Evolutionary conservation across 768 basidiomycete species (phyloP).

Genomic region (Serpula lacrymans): DNA sequence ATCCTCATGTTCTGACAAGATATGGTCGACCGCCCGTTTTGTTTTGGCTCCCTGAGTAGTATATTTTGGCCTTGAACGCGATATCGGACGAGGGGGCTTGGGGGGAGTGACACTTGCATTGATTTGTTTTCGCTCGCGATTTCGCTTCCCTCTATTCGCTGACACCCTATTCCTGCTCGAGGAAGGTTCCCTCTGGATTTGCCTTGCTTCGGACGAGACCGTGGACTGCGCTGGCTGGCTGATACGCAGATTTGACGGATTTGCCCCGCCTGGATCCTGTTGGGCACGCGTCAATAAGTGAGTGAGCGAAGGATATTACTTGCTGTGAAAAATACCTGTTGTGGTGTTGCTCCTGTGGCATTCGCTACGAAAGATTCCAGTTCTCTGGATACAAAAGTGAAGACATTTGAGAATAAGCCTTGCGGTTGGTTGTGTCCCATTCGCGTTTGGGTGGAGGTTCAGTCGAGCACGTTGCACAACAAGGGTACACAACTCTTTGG

Average conservation of each 20-base stretch:
- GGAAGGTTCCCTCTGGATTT: not conserved
- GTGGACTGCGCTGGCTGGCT: not conserved
- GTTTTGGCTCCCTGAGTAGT: constrained; percentile 1
- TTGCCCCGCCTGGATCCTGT: constrained; percentile 1
- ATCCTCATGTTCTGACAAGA: constrained; percentile 12
- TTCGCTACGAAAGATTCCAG: constrained; percentile 66
- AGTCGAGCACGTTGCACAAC: not conserved
- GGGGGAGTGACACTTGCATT: not conserved
- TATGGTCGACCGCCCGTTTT: constrained; percentile 2
- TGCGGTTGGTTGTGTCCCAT: constrained; percentile 9
- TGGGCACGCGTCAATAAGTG: too few relatives aligned
- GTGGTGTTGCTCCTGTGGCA: constrained; percentile 48
- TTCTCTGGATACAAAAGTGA: constrained; percentile 69
- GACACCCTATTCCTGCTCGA: constrained; percentile 1
- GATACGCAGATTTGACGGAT: not conserved
- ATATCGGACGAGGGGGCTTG: constrained; percentile 10
- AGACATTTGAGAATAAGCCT: constrained; percentile 59
- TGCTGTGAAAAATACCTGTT: too few relatives aligned
- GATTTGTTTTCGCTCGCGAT: constrained; percentile 8
- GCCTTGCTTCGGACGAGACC: not conserved
- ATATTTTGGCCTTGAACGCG: constrained; percentile 19
- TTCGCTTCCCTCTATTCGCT: not conserved
- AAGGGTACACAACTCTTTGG: too few relatives aligned
- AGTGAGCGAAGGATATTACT: too few relatives aligned
- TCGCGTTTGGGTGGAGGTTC: not conserved